These are phyloP conservation scores for Cryomyces antarcticus DNA, from an alignment of 495 filamentous ascomycete genomes.

Conservation along the genomic window DNA sequence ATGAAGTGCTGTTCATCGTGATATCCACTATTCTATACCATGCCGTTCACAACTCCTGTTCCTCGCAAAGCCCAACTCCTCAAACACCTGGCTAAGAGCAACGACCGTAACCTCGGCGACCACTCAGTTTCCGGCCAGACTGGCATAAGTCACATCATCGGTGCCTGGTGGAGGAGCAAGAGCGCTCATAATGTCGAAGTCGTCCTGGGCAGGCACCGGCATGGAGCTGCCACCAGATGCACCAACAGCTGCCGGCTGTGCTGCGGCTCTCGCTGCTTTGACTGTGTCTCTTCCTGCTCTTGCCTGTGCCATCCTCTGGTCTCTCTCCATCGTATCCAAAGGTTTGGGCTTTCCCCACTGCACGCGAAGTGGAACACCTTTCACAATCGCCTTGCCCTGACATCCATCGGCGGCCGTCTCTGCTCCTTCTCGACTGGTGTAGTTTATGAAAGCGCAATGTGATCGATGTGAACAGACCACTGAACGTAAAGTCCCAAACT, in stretches of 20 bases:
- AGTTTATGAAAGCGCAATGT: slow-evolving; percentile 94
- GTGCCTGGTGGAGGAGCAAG: slow-evolving; percentile 71
- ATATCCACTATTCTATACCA: neutral
- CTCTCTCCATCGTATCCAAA: slow-evolving; percentile 70
- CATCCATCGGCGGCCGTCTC: slow-evolving; percentile 68
- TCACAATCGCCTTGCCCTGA: slow-evolving; percentile 66
- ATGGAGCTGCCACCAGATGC: slow-evolving; percentile 9
- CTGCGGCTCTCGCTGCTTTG: slow-evolving; percentile 20
- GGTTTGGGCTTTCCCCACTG: slow-evolving; percentile 86
- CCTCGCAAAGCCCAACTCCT: neutral
- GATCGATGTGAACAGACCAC: slow-evolving; percentile 90
- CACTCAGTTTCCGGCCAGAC: slow-evolving; percentile 57
- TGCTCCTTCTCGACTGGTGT: slow-evolving; percentile 56
- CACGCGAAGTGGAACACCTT: slow-evolving; percentile 69
- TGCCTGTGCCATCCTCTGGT: slow-evolving; percentile 54
- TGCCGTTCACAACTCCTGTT: no score
- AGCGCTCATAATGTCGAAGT: slow-evolving; percentile 26
- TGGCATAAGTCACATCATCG: slow-evolving; percentile 65
- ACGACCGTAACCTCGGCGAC: neutral
- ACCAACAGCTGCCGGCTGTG: slow-evolving; percentile 12
- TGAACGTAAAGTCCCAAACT: slow-evolving; percentile 71
- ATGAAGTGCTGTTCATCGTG: slow-evolving; percentile 12
- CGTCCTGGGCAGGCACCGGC: slow-evolving; percentile 19
- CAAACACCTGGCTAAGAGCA: neutral
- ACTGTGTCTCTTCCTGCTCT: slow-evolving; percentile 48